Base-by-base conservation (phyloP, 2,329 filamentous ascomycete species). In the Fusarium humuli region DNA sequence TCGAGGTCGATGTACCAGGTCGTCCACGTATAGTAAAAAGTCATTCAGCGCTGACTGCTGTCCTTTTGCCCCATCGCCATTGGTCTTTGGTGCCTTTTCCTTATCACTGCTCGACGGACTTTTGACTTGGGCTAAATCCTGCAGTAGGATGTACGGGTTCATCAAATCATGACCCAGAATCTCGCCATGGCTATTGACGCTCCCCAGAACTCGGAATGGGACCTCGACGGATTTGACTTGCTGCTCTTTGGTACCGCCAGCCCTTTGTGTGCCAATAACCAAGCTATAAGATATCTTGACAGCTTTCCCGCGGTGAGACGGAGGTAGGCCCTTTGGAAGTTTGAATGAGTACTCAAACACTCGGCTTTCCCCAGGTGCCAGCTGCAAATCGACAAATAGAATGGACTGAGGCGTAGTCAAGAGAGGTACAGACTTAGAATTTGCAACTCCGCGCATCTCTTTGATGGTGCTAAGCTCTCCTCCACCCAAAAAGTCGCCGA, bases 321-420 rank as follows among this genome's bases (percentile, higher is more conserved):
- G 95, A 23, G 96, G 96, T n/a, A 99, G 82, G 1, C 95, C 95
- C 75, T 90, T 91, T 1, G 96, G 96, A 57, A 99, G 82, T 46
- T 88, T 91, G 78, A 98, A 98, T 2, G 89, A 88, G 79, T 98
- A 99, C 52, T 92, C 93, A 76, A 92, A 99, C 49, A 90, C 92
- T 73, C 89, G 91, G 79, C 94, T 97, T 81, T 99, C 94, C 2
- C 95, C 96, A 0, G 96, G 94, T 9, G 88, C 91, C 23, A 99
- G 86, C 73, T 92, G 90, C 59, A 99, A 83, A 79, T 99, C 94
- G 56, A 99, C 96, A 79, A 99, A 99, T 14, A 99, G 83, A 66
- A 99, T 93, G 3, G 94, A 97, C 81, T 98, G 96, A 2, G 95
- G 94, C 7, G 95, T 98, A 18, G 93, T 96, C n/a, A 99, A 85